A percentile compares a stretch with the other conserved stretches of the same genome.
Conservation (phyloP, 495 filamentous ascomycete species). For the Trichoderma reesei region DNA sequence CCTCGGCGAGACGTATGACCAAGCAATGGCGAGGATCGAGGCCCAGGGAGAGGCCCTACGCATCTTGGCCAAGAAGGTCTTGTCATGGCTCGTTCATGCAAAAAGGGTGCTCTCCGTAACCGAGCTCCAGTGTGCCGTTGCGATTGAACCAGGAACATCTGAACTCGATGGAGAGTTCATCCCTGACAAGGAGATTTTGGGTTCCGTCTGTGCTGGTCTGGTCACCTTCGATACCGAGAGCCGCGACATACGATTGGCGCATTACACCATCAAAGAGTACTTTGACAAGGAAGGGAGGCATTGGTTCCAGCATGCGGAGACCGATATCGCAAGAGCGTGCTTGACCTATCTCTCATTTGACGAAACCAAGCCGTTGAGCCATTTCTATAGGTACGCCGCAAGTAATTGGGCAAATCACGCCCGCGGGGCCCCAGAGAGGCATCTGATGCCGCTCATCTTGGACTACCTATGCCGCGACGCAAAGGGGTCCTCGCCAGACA, state of each 20-base stretch:
- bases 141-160: conserved; percentile 21
- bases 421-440: not conserved
- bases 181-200: conserved; percentile 26
- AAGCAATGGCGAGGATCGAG: conserved; percentile 35
- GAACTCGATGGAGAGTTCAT: conserved; percentile 34
- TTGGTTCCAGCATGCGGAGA: conserved; percentile 29
- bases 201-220: conserved; percentile 44
- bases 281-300: conserved; percentile 27
- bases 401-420: not conserved
- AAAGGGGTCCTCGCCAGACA: not conserved
- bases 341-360: conserved; percentile 39
- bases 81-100: conserved; percentile 39
- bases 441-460: not conserved
- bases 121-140: conserved; percentile 42
- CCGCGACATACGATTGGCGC: conserved; percentile 40
- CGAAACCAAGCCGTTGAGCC: too few species aligned
- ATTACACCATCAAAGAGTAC: conserved; percentile 47
- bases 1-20: conserved; percentile 29
- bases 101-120: conserved; percentile 26
- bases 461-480: not conserved
- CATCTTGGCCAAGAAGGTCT: conserved; percentile 25
- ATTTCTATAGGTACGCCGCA: too few species aligned
- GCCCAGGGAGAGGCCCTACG: conserved; percentile 20
- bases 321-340: conserved; percentile 29
- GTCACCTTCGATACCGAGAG: conserved; percentile 41